These are phyloP conservation scores for Lagenidium giganteum DNA, from an alignment of 352 stramenopile genomes.

Conservation along the genomic window DNA sequence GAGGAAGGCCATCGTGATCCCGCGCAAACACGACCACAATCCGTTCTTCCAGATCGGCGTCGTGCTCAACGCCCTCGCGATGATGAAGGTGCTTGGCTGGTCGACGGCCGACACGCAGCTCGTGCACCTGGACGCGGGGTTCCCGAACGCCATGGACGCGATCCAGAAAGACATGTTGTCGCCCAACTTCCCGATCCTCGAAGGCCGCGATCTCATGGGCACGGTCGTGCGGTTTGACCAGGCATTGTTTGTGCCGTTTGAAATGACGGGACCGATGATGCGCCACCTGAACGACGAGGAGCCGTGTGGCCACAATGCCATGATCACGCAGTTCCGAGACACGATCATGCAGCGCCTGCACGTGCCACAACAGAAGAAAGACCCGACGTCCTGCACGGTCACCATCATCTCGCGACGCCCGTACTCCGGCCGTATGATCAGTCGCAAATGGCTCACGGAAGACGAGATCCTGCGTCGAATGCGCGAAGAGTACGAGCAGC, in stretches of 20 bases:
- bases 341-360: too few relatives aligned
- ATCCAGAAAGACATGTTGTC: conserved; percentile 36
- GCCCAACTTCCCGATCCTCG: conserved; percentile 19
- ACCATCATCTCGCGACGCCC: conserved; percentile 55
- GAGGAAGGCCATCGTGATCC: too few relatives aligned
- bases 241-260: conserved; percentile 28
- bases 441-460: conserved; percentile 63
- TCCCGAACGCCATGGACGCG: conserved; percentile 30
- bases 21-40: conserved; percentile 43
- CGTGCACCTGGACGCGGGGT: conserved; percentile 40
- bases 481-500: conserved; percentile 11
- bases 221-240: conserved; percentile 30
- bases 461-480: conserved; percentile 17
- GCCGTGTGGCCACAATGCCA: too few relatives aligned
- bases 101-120: conserved; percentile 25
- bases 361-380: too few relatives aligned
- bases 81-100: conserved; percentile 27
- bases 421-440: conserved; percentile 38
- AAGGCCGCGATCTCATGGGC: conserved; percentile 22
- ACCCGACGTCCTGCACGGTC: conserved; percentile 14
- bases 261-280: conserved; percentile 35
- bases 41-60: conserved; percentile 49
- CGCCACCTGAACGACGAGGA: conserved; percentile 42
- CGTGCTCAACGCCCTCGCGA: conserved; percentile 34
- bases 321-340: too few relatives aligned